Evolutionary conservation across 2,329 filamentous ascomycete species (phyloP).

Genomic region (Rugonectria rugulosa): DNA sequence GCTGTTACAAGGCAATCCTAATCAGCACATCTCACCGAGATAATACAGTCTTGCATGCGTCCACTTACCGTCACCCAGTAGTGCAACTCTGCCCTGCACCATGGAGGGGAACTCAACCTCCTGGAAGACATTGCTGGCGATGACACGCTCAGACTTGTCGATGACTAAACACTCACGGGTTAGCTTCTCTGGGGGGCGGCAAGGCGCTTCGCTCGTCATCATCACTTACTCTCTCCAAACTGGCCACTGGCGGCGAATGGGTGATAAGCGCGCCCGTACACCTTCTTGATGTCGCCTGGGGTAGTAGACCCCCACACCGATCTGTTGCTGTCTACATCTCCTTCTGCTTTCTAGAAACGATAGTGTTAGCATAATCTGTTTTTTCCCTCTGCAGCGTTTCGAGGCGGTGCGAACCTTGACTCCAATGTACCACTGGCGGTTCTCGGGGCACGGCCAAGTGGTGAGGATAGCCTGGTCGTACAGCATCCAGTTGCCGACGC

Average conservation of each 20-base stretch:
- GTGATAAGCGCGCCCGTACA: constrained; percentile 16
- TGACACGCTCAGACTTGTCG: constrained; percentile 22
- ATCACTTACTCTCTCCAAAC: constrained; percentile 14
- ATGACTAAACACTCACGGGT: constrained; percentile 1
- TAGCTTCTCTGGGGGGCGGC: background rate
- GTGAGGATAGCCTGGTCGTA: constrained; percentile 19
- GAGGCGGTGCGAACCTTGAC: constrained; percentile 19
- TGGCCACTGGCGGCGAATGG: constrained; percentile 11
- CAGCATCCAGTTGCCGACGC: constrained; percentile 21
- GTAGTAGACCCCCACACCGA: constrained; percentile 18
- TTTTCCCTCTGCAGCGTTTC: too few relatives aligned
- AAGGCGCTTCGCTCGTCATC: constrained; percentile 1
- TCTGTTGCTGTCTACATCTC: constrained; percentile 14
- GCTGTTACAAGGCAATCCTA: background rate
- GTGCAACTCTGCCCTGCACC: constrained; percentile 17
- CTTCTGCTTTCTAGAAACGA: constrained; percentile 15
- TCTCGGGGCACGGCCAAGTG: constrained; percentile 16
- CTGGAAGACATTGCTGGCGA: constrained; percentile 19
- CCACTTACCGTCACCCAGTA: constrained; percentile 16
- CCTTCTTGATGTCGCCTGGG: constrained; percentile 16
- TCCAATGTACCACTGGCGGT: constrained; percentile 19
- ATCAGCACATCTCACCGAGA: constrained; percentile 3
- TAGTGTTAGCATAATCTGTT: too few relatives aligned
- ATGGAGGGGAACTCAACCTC: constrained; percentile 19
- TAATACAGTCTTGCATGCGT: background rate